Conservation (phyloP, 2,329 filamentous ascomycete species). For the Stromatinia cepivora region DNA sequence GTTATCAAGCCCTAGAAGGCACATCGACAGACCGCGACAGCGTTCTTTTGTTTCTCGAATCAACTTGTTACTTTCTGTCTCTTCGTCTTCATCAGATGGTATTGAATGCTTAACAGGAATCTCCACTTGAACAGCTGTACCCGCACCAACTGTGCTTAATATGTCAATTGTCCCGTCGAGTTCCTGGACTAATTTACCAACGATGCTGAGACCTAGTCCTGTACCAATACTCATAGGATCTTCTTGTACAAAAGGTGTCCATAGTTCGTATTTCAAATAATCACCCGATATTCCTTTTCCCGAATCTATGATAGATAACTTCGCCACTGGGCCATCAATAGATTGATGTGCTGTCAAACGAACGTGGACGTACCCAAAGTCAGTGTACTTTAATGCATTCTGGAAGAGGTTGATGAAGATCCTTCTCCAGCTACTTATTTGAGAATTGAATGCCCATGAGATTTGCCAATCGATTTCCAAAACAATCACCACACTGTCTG, state of each 20-base stretch:
- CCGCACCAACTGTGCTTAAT: constrained; percentile 51
- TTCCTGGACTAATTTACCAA: constrained; percentile 58
- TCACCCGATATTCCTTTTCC: constrained; percentile 62
- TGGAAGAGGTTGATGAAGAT: constrained; percentile 62
- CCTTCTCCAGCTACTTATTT: constrained; percentile 51
- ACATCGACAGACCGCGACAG: constrained; percentile 27
- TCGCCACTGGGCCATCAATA: constrained; percentile 10
- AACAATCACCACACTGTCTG: constrained; percentile 47
- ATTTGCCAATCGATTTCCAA: constrained; percentile 41
- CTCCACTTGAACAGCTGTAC: constrained; percentile 54
- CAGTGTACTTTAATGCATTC: constrained; percentile 62
- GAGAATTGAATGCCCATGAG: constrained; percentile 53
- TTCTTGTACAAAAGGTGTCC: constrained; percentile 62
- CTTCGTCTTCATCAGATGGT: neutral
- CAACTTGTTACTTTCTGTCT: neutral
- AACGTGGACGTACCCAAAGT: constrained; percentile 51
- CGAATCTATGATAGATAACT: constrained; percentile 57
- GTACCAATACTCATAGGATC: constrained; percentile 59
- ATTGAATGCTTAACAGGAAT: constrained; percentile 40
- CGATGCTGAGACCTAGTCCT: constrained; percentile 62
- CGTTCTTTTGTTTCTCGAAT: constrained; percentile 25
- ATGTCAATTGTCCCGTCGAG: constrained; percentile 61
- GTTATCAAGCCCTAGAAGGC: constrained; percentile 31
- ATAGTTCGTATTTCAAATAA: constrained; percentile 58
- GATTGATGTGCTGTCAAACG: constrained; percentile 36